Conservation (phyloP, 331 rosid genomes). For the Pyrus hybrid region DNA sequence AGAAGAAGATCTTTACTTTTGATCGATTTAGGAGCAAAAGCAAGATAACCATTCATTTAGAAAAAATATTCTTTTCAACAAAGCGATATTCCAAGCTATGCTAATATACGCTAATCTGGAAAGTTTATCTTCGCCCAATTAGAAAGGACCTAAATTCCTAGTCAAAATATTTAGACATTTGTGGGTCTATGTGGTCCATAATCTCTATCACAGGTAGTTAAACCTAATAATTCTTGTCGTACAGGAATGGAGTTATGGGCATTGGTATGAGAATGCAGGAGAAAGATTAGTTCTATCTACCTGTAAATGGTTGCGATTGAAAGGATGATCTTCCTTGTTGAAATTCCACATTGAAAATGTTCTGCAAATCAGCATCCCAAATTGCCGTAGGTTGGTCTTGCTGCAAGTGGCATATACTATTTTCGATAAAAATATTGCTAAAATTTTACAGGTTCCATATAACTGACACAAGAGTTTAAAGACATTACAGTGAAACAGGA, state of each 20-base stretch:
- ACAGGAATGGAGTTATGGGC: neutral
- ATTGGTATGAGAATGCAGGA: neutral
- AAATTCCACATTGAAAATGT: constrained; percentile 36
- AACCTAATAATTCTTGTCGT: neutral
- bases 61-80: neutral
- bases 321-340: constrained; percentile 45
- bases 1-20: neutral
- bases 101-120: too few relatives aligned
- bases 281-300: constrained; percentile 30
- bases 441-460: neutral
- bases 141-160: constrained; percentile 13
- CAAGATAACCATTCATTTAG: constrained; percentile 7
- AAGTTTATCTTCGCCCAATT: neutral
- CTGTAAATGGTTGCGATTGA: constrained; percentile 64
- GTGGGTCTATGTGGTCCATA: constrained; percentile 8
- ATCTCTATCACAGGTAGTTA: neutral
- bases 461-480: neutral
- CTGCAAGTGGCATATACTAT: constrained; percentile 29
- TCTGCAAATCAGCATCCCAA: constrained; percentile 66
- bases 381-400: constrained; percentile 43
- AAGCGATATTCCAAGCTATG: too few relatives aligned
- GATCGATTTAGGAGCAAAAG: constrained; percentile 9
- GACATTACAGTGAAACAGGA: constrained; percentile 53
- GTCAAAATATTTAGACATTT: constrained; percentile 15
- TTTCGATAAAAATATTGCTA: constrained; percentile 5